Percentiles rank a stretch among this genome's conserved stretches.
Conservation (phyloP, 2,329 filamentous ascomycete species). For the Paecilomyces fulvus region DNA sequence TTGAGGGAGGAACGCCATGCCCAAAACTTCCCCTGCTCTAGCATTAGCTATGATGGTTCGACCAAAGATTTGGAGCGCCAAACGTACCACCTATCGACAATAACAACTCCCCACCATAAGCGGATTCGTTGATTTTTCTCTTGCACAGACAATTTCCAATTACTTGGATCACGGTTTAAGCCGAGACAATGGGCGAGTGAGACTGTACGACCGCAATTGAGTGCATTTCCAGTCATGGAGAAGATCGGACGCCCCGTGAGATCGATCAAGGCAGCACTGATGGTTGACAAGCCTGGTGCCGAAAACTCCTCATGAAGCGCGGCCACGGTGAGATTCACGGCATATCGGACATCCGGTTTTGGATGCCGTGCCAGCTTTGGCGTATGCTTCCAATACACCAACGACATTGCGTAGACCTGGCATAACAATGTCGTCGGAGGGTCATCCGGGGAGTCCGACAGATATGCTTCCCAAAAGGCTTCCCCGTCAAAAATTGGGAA, state of each 20-base stretch:
- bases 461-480: slow-evolving; percentile 44
- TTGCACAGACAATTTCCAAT: slow-evolving; percentile 43
- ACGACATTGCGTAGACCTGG: slow-evolving; percentile 49
- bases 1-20: slow-evolving; percentile 48
- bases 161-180: slow-evolving; percentile 46
- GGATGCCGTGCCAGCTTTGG: slow-evolving; percentile 37
- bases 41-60: slow-evolving; percentile 8
- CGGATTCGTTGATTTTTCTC: slow-evolving; percentile 46
- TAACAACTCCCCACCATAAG: slow-evolving; percentile 50
- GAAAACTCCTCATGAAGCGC: slow-evolving; percentile 53
- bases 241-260: slow-evolving; percentile 53
- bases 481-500: slow-evolving; percentile 53
- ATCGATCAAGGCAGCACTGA: slow-evolving; percentile 51
- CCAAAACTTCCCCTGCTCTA: slow-evolving; percentile 44
- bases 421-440: slow-evolving; percentile 50
- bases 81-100: slow-evolving; percentile 46
- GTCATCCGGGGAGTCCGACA: slow-evolving; percentile 36
- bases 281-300: slow-evolving; percentile 50
- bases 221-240: slow-evolving; percentile 51
- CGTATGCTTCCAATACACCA: slow-evolving; percentile 50
- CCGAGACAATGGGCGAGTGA: slow-evolving; percentile 49
- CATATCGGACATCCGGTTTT: slow-evolving; percentile 50
- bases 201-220: slow-evolving; percentile 45
- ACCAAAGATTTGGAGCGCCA: not conserved
- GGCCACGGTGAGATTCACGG: slow-evolving; percentile 55